Conservation (phyloP, 495 filamentous ascomycete species). For the Astrocystis sublimbata region DNA sequence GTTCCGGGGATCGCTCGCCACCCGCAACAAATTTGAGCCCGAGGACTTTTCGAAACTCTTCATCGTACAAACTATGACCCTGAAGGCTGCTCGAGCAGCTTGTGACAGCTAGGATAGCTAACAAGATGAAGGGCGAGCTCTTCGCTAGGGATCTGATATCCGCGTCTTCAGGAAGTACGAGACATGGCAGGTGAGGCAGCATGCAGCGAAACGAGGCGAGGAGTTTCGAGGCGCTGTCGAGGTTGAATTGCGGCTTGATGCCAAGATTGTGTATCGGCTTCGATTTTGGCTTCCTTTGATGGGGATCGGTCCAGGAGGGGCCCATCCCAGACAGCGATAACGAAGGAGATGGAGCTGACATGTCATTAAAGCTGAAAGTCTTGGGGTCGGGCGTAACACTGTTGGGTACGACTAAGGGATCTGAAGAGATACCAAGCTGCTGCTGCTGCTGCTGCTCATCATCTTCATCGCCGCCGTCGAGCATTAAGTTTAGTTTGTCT, state of each 20-base stretch:
- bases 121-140: constrained; percentile 44
- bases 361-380: constrained; percentile 30
- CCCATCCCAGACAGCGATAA: constrained; percentile 26
- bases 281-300: not conserved
- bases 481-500: constrained; percentile 35
- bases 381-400: not conserved
- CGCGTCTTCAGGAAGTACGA: constrained; percentile 33
- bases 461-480: constrained; percentile 22
- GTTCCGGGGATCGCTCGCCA: constrained; percentile 46
- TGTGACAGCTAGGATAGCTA: constrained; percentile 48
- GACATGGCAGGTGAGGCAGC: constrained; percentile 43
- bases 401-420: not conserved
- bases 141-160: constrained; percentile 40
- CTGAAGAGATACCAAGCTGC: too few relatives aligned
- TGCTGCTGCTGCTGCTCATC: constrained; percentile 28
- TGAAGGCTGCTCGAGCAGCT: constrained; percentile 45
- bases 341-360: constrained; percentile 35
- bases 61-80: constrained; percentile 49
- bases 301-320: constrained; percentile 3
- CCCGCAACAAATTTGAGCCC: constrained; percentile 51
- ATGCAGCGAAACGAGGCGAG: constrained; percentile 42
- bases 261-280: constrained; percentile 31
- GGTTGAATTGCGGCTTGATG: constrained; percentile 50
- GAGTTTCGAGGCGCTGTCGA: constrained; percentile 45
- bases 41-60: constrained; percentile 51